phyloP scores from a whole-genome alignment of 208 protist species.

The Angomonas ambiguus region DNA sequence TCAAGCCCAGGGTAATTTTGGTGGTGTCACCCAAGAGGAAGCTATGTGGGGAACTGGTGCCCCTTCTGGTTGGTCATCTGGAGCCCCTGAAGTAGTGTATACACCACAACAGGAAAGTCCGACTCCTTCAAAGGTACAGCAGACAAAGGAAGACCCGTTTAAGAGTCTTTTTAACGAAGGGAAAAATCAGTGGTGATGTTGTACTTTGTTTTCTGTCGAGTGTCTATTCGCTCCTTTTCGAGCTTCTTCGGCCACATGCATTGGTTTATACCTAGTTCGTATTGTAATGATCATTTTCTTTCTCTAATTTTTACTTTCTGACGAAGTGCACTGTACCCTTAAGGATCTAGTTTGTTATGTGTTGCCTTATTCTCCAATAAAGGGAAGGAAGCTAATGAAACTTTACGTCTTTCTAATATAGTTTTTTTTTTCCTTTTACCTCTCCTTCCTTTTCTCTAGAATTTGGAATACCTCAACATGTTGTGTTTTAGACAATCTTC shows the following conservation, averaged over 20 bases:
- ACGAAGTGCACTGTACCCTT: no score
- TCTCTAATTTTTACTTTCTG: no score
- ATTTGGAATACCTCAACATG: not conserved
- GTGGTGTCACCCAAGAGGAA: not conserved
- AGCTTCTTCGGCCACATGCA: no score
- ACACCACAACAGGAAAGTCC: no score
- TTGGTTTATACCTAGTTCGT: no score
- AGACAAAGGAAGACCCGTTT: constrained; percentile 36
- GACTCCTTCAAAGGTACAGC: no score
- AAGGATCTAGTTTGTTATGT: no score
- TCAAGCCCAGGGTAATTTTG: not conserved
- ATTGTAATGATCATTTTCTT: no score
- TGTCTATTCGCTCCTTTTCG: no score
- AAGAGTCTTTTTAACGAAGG: constrained; percentile 37
- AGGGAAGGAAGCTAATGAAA: constrained; percentile 4
- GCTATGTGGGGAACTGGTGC: constrained; percentile 13
- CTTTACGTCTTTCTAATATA: no score
- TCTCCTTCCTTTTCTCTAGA: constrained; percentile 1
- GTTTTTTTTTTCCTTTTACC: constrained; percentile 12
- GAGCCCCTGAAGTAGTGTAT: constrained; percentile 18
- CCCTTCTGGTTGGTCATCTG: constrained; percentile 18
- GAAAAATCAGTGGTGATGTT: constrained; percentile 27
- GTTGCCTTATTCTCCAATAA: no score
- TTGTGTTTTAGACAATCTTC: not conserved
- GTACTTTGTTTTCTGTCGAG: no score